Evolutionary conservation across 305 asterid genomes (phyloP).

Genomic region (Solanum hybrid): DNA sequence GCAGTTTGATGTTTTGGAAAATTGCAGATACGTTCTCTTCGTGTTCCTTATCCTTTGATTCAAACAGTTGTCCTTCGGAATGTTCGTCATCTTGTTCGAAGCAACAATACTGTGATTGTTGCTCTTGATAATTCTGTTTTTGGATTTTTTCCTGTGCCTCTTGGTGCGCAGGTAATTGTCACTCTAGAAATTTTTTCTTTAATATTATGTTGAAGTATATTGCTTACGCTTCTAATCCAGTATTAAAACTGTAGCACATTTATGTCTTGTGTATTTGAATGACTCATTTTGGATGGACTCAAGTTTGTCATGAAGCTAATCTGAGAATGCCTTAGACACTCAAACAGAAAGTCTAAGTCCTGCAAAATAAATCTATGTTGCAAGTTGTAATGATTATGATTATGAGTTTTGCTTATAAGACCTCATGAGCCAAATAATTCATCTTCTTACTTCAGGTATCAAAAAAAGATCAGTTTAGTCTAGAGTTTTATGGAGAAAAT

Average conservation of each 20-base stretch:
- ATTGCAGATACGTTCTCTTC: conserved; percentile 85
- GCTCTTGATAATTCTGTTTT: conserved; percentile 73
- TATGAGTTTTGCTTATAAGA: background rate
- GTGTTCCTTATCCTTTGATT: conserved; percentile 83
- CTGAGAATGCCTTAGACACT: background rate
- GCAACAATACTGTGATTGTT: conserved; percentile 57
- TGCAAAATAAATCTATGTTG: background rate
- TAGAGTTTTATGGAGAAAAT: background rate
- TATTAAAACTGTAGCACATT: background rate
- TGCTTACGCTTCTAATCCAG: background rate
- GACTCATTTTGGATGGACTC: background rate
- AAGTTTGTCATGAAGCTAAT: background rate
- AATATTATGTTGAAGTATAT: background rate
- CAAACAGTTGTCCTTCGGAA: conserved; percentile 92
- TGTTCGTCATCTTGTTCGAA: conserved; percentile 67
- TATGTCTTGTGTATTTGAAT: background rate
- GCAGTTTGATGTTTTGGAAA: conserved; percentile 20
- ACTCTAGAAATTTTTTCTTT: background rate
- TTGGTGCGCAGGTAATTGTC: conserved; percentile 87
- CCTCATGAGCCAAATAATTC: background rate
- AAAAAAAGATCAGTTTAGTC: background rate
- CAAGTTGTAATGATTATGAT: background rate
- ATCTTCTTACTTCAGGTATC: background rate
- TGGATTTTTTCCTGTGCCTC: conserved; percentile 93
- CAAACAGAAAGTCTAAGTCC: background rate